phyloP scores from a whole-genome alignment of 225 moss, liverwort and hornwort genomes.

The Physcomitrium patens region DNA sequence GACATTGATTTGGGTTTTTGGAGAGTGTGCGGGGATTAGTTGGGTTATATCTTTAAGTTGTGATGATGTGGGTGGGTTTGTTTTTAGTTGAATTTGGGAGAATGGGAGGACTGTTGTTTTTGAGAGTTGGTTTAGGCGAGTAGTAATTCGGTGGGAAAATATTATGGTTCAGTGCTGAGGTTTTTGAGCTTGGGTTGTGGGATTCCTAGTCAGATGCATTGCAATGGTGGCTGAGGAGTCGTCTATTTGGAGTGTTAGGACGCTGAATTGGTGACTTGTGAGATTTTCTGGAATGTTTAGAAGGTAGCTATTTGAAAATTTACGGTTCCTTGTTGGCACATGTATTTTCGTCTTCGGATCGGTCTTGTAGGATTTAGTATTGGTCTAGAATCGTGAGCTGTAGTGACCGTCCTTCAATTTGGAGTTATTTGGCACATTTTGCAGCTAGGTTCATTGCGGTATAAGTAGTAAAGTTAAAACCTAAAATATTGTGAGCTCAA shows the following conservation, averaged over 20 bases:
- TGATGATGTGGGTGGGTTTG: no score
- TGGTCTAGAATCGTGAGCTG: not conserved
- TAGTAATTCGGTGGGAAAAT: not conserved
- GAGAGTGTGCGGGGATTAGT: no score
- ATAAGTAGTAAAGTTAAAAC: constrained; percentile 15
- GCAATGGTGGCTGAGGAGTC: constrained; percentile 10
- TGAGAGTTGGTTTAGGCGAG: not conserved
- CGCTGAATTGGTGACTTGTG: not conserved
- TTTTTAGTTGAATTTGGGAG: not conserved
- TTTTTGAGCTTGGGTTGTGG: constrained; percentile 7
- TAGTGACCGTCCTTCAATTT: not conserved
- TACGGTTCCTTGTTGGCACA: not conserved
- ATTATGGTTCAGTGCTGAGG: not conserved
- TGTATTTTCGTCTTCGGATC: not conserved
- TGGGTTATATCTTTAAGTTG: not conserved
- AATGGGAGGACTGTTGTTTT: not conserved
- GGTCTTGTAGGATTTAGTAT: constrained; percentile 1
- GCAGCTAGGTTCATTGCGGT: not conserved
- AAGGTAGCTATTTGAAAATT: not conserved
- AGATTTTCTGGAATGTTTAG: no score
- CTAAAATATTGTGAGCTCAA: not conserved
- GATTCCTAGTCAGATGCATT: constrained; percentile 4
- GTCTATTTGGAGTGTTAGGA: constrained; percentile 1
- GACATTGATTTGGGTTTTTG: not conserved
- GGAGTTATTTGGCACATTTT: not conserved